These are phyloP conservation scores for Saccharomycopsis sp. DNA, from an alignment of 805 yeast species.

Conservation along the genomic window DNA sequence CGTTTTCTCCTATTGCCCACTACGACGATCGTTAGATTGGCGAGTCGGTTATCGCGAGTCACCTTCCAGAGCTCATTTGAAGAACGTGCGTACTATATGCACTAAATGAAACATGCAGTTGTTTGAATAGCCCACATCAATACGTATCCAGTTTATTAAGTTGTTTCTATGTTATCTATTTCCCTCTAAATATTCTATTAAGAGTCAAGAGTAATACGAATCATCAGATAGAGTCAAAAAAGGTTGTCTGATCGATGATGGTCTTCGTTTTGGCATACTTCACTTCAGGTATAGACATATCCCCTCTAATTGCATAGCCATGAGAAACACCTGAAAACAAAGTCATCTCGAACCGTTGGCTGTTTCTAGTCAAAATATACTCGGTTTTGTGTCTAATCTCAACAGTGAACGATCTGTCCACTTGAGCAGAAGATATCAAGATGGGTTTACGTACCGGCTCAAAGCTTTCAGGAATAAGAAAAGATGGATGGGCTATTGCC, in stretches of 20 bases:
- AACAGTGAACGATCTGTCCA: constrained; percentile 52
- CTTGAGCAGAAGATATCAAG: constrained; percentile 67
- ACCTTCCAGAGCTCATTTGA: no score
- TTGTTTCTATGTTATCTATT: no score
- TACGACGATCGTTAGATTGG: no score
- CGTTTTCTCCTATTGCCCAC: no score
- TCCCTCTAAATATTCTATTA: no score
- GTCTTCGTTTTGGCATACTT: constrained; percentile 60
- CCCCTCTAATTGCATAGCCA: constrained; percentile 81
- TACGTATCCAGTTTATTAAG: no score
- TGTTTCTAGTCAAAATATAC: constrained; percentile 44
- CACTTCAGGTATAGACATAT: constrained; percentile 42
- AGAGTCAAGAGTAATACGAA: neutral
- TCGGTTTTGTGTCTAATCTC: constrained; percentile 61
- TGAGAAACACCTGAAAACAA: constrained; percentile 59
- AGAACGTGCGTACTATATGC: no score
- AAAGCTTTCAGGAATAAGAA: constrained; percentile 60
- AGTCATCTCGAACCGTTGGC: constrained; percentile 52
- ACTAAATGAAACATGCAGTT: no score
- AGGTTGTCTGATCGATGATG: neutral
- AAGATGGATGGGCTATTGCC: constrained; percentile 81
- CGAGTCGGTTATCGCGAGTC: no score
- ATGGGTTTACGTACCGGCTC: constrained; percentile 55
- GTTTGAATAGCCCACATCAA: no score
- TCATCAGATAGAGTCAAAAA: neutral